These are phyloP conservation scores for Murraya paniculata DNA, from an alignment of 345 rosid species.

Conservation along the genomic window DNA sequence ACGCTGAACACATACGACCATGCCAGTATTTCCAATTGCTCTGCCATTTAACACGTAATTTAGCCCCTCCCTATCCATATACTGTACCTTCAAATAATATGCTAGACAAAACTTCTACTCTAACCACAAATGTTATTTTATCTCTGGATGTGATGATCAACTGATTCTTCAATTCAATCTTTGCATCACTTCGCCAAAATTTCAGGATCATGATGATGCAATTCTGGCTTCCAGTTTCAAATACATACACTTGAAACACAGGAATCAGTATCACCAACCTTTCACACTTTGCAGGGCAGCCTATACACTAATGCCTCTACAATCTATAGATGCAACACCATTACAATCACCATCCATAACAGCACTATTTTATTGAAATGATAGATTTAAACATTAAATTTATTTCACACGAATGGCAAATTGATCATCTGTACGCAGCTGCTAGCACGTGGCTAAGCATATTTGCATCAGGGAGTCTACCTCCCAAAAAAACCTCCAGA, in stretches of 20 bases:
- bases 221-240: constrained; percentile 1
- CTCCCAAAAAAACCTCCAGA: background rate
- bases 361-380: background rate
- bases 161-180: background rate
- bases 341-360: constrained; percentile 18
- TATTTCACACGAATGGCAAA: background rate
- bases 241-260: constrained; percentile 6
- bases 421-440: background rate
- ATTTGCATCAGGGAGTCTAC: background rate
- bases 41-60: background rate
- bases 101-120: background rate
- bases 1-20: too few relatives aligned
- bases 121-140: background rate
- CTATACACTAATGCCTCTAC: constrained; percentile 11
- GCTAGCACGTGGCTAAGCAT: constrained; percentile 4
- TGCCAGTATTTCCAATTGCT: background rate
- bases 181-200: constrained; percentile 11
- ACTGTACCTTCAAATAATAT: background rate
- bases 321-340: constrained; percentile 19
- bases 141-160: too few relatives aligned
- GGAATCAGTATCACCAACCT: background rate
- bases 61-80: background rate
- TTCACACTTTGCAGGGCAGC: constrained; percentile 13
- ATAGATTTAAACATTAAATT: background rate
- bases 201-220: constrained; percentile 12